Base-by-base conservation (phyloP, 2,329 filamentous ascomycete genomes). In the Ilyonectria sp. region DNA sequence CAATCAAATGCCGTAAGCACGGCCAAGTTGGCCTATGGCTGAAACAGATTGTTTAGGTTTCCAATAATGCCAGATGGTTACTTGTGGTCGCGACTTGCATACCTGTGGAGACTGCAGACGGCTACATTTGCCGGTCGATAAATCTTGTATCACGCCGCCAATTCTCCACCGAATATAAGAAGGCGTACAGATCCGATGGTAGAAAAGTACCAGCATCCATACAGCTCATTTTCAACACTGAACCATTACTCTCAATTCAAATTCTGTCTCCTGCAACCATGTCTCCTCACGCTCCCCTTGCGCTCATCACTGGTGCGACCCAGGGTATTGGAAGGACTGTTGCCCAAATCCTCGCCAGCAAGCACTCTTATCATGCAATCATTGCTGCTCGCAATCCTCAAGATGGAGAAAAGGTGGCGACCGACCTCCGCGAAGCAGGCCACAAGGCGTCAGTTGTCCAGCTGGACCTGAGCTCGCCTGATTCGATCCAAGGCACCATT, bases 381-480 rank as follows among this genome's bases (percentile, higher is more conserved):
- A 73, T 79, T 53, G 78, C 77, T 35, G 70, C 73, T 2, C 76
- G 78, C 31, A 74, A 75, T 56, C 33, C 59, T n/a, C 44, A 66
- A 21, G 66, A 70, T 6, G 78, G 77, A n/a, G 47, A 69, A 17
- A 61, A 67, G 21, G 69, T 73, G 4, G 76, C 72, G 6, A 40
- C 59, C 8, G 60, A 69, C 9, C 65, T 79, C 19, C 63, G 44
- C 10, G 47, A 65, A 2, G 69, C 60, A 0, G 76, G 76, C 1
- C 61, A 71, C 35, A 23, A 65, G n/a, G 76, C 75, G 4, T 72
- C 71, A 5, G 60, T 69, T 9, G 26, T 77, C 6, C 71, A 75
- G 54, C 65, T 78, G 5, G 73, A 78, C 50, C 61, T 76, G 19
- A 68, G 56, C 21, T 77, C 71, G 1, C 71, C 77, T 29, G 54